Conservation (phyloP, 257 asterid species). For the Primulina eburnea region DNA sequence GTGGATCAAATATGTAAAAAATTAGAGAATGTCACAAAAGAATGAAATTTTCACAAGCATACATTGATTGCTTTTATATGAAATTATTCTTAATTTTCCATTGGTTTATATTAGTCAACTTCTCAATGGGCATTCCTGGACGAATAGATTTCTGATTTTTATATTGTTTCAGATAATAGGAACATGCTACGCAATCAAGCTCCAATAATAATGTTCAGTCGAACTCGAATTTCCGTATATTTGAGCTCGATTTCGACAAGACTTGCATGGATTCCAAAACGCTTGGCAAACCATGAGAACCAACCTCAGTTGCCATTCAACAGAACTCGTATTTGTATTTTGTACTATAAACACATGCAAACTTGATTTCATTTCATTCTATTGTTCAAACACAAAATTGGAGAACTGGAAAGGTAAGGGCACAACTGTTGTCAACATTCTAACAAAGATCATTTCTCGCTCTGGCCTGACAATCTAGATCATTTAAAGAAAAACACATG, state of each 20-base stretch:
- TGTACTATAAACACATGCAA: background rate
- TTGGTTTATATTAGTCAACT: background rate
- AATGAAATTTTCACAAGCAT: background rate
- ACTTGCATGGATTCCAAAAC: background rate
- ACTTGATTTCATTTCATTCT: background rate
- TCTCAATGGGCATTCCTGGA: too few species aligned
- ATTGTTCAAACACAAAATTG: conserved; percentile 17
- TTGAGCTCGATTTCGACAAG: background rate
- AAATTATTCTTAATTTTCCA: too few species aligned
- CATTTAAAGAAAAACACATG: background rate
- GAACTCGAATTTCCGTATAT: too few species aligned
- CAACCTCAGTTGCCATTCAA: background rate
- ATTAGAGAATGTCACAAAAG: conserved; percentile 44
- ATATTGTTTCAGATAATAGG: too few species aligned
- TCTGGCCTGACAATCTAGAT: background rate
- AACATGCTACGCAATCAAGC: too few species aligned
- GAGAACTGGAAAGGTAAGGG: conserved; percentile 3
- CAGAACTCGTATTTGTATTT: background rate
- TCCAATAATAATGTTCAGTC: background rate
- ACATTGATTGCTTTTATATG: too few species aligned
- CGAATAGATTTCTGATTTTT: too few species aligned
- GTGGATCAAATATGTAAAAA: conserved; percentile 78
- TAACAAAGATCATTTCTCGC: background rate
- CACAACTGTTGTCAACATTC: background rate
- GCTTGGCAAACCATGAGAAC: too few species aligned